These are phyloP conservation scores for Hymenoscyphus albidus DNA, from an alignment of 2,329 filamentous ascomycete genomes.

Conservation along the genomic window DNA sequence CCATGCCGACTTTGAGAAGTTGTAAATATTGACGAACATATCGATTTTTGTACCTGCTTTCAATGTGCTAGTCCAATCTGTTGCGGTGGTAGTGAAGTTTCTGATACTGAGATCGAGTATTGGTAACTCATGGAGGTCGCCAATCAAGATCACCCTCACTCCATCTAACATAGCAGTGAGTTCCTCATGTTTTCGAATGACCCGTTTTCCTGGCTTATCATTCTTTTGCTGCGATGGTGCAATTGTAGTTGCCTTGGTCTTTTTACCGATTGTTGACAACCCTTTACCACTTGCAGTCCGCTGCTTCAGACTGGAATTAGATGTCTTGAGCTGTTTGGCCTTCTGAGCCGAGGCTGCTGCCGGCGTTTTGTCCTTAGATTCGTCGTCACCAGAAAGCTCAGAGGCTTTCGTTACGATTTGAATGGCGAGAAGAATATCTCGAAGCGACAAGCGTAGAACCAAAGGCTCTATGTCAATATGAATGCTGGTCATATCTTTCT, in stretches of 20 bases:
- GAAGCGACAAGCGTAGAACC: constrained; percentile 81
- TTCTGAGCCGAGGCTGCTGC: constrained; percentile 48
- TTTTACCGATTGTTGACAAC: constrained; percentile 49
- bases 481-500: constrained; percentile 67
- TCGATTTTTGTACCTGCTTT: constrained; percentile 88
- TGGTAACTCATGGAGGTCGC: constrained; percentile 91
- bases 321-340: constrained; percentile 45
- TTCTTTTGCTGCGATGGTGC: constrained; percentile 30
- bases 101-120: constrained; percentile 93
- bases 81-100: constrained; percentile 76
- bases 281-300: constrained; percentile 55
- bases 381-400: constrained; percentile 68
- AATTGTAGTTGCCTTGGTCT: constrained; percentile 39
- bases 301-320: constrained; percentile 44
- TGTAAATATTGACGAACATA: constrained; percentile 94
- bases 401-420: constrained; percentile 90
- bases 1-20: constrained; percentile 98
- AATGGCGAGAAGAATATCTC: constrained; percentile 89
- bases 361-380: constrained; percentile 41
- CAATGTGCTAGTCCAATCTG: constrained; percentile 86
- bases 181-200: constrained; percentile 62
- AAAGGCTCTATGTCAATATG: constrained; percentile 86
- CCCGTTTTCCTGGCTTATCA: constrained; percentile 40
- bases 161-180: constrained; percentile 84
- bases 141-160: constrained; percentile 87